phyloP scores from a whole-genome alignment of 2,329 filamentous ascomycete species.

The Cercospora zeina region DNA sequence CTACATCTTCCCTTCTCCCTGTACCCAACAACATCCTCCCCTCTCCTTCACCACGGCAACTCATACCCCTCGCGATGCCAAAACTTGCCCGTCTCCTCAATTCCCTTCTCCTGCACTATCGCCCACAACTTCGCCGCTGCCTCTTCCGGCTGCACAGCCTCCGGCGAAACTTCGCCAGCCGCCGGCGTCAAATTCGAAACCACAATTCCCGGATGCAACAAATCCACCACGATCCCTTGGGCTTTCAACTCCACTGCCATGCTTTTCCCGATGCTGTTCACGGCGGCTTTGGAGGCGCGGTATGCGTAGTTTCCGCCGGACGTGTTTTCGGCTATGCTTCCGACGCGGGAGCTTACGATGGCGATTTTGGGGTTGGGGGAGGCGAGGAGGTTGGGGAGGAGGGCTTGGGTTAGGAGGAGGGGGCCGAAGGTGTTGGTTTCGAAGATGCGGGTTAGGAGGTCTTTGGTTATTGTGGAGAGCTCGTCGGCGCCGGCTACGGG shows the following conservation, averaged over 20 bases:
- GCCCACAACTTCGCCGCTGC: constrained; percentile 49
- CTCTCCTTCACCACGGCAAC: constrained; percentile 44
- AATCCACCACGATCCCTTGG: constrained; percentile 44
- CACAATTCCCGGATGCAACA: constrained; percentile 50
- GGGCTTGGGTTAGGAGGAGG: constrained; percentile 48
- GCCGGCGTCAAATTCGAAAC: constrained; percentile 41
- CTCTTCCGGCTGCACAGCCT: constrained; percentile 49
- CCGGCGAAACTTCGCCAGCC: constrained; percentile 32
- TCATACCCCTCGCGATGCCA: constrained; percentile 50
- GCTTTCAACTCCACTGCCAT: constrained; percentile 46
- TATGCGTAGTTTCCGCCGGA: constrained; percentile 49
- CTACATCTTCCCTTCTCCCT: too few species aligned
- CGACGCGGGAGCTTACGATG: constrained; percentile 49
- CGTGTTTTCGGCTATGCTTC: constrained; percentile 47
- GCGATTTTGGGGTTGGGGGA: constrained; percentile 40
- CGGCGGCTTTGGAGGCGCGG: constrained; percentile 48
- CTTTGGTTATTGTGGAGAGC: constrained; percentile 37
- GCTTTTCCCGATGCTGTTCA: constrained; percentile 49
- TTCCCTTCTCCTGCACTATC: constrained; percentile 44
- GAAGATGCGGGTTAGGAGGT: constrained; percentile 43
- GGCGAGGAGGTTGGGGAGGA: constrained; percentile 46
- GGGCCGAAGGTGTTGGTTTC: constrained; percentile 50
- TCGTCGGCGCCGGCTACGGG: constrained; percentile 38
- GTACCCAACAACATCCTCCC: too few species aligned
- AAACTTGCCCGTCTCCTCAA: constrained; percentile 48